Evolutionary conservation across 495 filamentous ascomycete species (phyloP), one percentile per base, ranked within the genome.

Genomic region (Thozetella sp.): DNA sequence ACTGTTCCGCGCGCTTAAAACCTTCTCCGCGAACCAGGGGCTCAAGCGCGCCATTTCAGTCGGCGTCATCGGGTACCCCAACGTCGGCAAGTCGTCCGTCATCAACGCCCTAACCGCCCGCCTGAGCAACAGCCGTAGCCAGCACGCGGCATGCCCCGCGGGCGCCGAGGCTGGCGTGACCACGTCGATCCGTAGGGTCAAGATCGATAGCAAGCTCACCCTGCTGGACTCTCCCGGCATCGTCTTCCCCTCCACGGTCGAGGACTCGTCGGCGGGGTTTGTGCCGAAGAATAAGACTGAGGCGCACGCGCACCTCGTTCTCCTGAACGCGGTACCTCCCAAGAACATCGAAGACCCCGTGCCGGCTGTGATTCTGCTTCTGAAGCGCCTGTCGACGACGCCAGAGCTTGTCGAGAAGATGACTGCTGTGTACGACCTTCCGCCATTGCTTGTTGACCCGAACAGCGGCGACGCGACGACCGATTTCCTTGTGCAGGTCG

Each of bases 41-140:
- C 79, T 97, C 62, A 96, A 96, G 80, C 89, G 94, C 51, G 88
- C 93, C 54, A 87, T 95, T 69, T 92, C 89, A 48, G 93, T 98
- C 56, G 94, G 94, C 63, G 89, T 98, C 51, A 93, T 98, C 67
- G 94, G 94, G 45, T 97, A 97, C 76, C 94, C 94, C 60, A 98
- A 98, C 74, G 94, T 97, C 61, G 94, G 94, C 72, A 98, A 98
- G 76, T 96, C 92, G 17, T 96, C 93, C 51, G 91, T 98, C 61
- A 97, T 98, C 83, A 98, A 98, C 72, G 90, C 92, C 10, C 88
- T 98, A 34, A 90, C 90, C 3, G 88, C 91, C 27, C 88, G 92
- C 50, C 77, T 97, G 27, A 89, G 91, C 61, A 86, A 88, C 58
- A 73, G 67, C 66, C 79, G 77, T 57, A 79, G 75, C 69, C 69